Evolutionary conservation across 345 rosid genomes (phyloP).

Genomic region (Aquilaria yunnanensis): DNA sequence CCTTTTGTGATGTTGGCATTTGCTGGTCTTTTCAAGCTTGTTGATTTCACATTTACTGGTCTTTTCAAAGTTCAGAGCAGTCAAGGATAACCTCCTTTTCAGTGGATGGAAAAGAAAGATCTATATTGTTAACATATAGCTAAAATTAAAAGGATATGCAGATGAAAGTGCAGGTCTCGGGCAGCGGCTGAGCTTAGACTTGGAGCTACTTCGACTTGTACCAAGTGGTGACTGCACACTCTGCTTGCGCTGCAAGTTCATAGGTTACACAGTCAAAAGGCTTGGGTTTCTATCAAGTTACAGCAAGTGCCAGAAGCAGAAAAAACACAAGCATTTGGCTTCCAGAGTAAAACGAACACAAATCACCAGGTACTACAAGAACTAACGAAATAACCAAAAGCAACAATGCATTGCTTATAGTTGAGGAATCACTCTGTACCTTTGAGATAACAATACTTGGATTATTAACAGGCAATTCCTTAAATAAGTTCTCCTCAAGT

Average conservation of each 20-base stretch:
- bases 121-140: not conserved
- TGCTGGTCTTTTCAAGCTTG: slow-evolving; percentile 50
- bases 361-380: slow-evolving; percentile 8
- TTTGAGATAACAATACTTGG: slow-evolving; percentile 10
- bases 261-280: slow-evolving; percentile 8
- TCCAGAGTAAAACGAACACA: not conserved
- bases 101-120: not conserved
- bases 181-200: slow-evolving; percentile 67
- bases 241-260: slow-evolving; percentile 45
- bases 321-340: not conserved
- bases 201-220: slow-evolving; percentile 54
- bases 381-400: slow-evolving; percentile 32
- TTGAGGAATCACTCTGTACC: slow-evolving; percentile 30
- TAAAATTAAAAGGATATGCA: slow-evolving; percentile 71
- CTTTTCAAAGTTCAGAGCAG: slow-evolving; percentile 54
- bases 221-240: slow-evolving; percentile 43
- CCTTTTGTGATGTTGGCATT: slow-evolving; percentile 28
- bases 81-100: slow-evolving; percentile 45
- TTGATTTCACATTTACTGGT: slow-evolving; percentile 35
- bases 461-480: slow-evolving; percentile 39
- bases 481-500: slow-evolving; percentile 39
- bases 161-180: slow-evolving; percentile 51
- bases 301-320: not conserved
- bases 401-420: slow-evolving; percentile 26
- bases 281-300: slow-evolving; percentile 2